Base-by-base conservation (phyloP, 23 red algal genomes). In the Gracilaria vermiculophylla region DNA sequence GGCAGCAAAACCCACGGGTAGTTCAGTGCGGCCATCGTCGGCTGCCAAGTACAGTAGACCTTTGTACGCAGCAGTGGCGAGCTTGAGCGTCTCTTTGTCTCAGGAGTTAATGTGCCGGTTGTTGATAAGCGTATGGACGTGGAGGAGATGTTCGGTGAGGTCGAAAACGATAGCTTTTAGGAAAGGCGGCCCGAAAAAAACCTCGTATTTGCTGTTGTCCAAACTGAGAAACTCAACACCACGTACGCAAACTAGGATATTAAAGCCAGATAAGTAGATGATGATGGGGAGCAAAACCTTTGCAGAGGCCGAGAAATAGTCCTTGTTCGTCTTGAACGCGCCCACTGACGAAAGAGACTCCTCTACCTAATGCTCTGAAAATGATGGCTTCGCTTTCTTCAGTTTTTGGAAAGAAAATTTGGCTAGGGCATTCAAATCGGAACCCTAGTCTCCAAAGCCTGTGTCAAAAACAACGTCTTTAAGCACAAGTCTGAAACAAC, bases 101-200 rank as follows among this genome's bases (percentile, higher is more conserved):
- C 35, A 2, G 5, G 53, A 44, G 15, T 45, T 4, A 23, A 78
- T 9, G 45, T 39, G 5, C 47, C 28, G 33, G 44, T 39, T 47
- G 24, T 78, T 9, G 5, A 54, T 45, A 14, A 12, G 17, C 11
- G 27, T 23, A n/a, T 25, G 20, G 2, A 49, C 35, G 7, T 6
- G 34, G n/a, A 32, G 19, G 2, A 78, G 24, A 23, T 78, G 47
- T 11, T 54, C 53, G 0, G 5, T 39, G 19, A 76, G n/a, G 34
- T 87, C 41, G 14, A 87, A 87, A 3, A 56, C 83, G 48, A 87
- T 87, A 3, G 62, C 1, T 3, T 87, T 87, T 10, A 87, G 56
- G 45, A 87, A 87, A 13, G 83, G 83, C 5, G 50, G 16, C 19
- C 66, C 67, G 10, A 87, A 35, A 4, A 77, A 25, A 40, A 87